These are phyloP conservation scores for Phytopythium mirpurense DNA, from an alignment of 352 stramenopile species.

Conservation along the genomic window DNA sequence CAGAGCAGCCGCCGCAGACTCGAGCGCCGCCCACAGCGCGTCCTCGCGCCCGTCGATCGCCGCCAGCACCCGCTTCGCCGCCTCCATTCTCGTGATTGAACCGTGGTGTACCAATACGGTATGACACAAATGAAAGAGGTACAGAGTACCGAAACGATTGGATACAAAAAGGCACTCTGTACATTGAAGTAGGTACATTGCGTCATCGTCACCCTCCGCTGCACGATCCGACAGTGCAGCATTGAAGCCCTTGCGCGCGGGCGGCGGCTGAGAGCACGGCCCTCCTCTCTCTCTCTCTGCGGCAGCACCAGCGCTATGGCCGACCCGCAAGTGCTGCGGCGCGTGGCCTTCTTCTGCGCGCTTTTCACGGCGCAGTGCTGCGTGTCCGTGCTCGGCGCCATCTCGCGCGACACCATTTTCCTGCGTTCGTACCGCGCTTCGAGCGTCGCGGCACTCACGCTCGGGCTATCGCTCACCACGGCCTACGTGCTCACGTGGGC, in stretches of 20 bases:
- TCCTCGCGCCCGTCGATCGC: not conserved
- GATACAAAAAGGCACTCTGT: not conserved
- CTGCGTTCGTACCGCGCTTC: conserved; percentile 63
- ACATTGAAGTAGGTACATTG: not conserved
- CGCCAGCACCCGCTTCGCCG: not conserved
- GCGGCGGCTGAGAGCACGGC: not conserved
- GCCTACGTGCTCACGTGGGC: conserved; percentile 59
- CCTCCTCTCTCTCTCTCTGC: not conserved
- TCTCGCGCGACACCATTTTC: conserved; percentile 83
- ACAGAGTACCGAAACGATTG: not conserved
- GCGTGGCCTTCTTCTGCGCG: conserved; percentile 78
- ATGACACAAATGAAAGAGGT: too few species aligned
- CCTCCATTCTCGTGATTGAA: not conserved
- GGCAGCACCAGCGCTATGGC: not conserved
- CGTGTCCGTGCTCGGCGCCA: conserved; percentile 61
- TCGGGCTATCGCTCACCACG: conserved; percentile 67
- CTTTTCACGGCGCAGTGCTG: conserved; percentile 82
- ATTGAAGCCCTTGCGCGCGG: not conserved
- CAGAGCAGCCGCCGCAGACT: not conserved
- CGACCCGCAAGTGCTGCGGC: conserved; percentile 22
- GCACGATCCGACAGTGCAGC: too few species aligned
- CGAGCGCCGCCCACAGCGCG: conserved; percentile 8
- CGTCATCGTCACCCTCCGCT: too few species aligned
- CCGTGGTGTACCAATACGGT: not conserved
- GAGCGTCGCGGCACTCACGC: conserved; percentile 65